These are phyloP conservation scores for Termitomyces sp. DNA, from an alignment of 768 basidiomycete species.

Conservation along the genomic window DNA sequence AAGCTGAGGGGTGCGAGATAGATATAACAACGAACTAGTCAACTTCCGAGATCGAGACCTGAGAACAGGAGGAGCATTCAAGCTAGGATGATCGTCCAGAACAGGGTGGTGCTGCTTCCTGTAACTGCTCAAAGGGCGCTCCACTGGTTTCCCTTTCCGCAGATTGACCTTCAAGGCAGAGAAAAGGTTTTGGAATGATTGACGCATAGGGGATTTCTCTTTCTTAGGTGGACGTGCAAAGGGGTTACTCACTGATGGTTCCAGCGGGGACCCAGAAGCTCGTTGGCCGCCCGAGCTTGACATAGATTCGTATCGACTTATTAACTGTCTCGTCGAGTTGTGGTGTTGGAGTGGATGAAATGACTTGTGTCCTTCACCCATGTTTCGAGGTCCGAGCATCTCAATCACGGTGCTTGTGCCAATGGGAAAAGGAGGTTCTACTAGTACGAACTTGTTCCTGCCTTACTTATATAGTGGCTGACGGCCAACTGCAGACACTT, in stretches of 20 bases:
- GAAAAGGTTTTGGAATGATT: constrained; percentile 61
- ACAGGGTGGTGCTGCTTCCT: constrained; percentile 16
- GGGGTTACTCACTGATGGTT: constrained; percentile 14
- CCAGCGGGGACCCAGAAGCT: constrained; percentile 6
- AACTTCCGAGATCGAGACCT: constrained; percentile 11
- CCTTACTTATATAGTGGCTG: background rate
- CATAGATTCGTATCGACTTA: constrained; percentile 51
- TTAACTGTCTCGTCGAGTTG: constrained; percentile 48
- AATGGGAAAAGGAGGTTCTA: background rate
- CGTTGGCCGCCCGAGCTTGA: constrained; percentile 10
- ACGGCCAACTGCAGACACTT: background rate
- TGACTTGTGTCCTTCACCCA: constrained; percentile 4
- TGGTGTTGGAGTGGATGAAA: constrained; percentile 19
- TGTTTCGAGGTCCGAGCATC: constrained; percentile 18
- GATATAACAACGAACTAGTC: constrained; percentile 46
- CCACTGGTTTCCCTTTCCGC: constrained; percentile 20
- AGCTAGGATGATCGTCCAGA: background rate
- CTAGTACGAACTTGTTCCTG: background rate
- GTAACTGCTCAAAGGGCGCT: constrained; percentile 9
- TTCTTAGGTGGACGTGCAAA: constrained; percentile 24
- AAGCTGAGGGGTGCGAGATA: constrained; percentile 28
- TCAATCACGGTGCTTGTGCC: too few relatives aligned
- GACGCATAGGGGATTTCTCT: constrained; percentile 57
- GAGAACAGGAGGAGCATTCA: constrained; percentile 10
- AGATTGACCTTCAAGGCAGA: constrained; percentile 49